Percentiles rank a stretch among this genome's conserved stretches.
These are phyloP conservation scores for Mortierella sp. DNA, from an alignment of 371 early-diverging fungal species.

Conservation along the genomic window DNA sequence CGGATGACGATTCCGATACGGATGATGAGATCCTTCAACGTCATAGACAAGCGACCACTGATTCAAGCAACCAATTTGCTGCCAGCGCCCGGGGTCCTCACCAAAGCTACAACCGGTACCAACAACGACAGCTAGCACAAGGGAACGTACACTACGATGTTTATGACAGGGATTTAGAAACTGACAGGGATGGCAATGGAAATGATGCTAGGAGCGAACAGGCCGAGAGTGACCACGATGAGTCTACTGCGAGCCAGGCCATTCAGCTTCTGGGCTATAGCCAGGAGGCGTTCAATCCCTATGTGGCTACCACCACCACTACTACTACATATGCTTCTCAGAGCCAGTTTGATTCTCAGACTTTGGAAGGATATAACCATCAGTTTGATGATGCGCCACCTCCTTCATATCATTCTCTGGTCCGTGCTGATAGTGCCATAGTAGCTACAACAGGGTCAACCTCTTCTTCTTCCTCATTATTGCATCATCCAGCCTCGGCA, in stretches of 20 bases:
- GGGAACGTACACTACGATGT: neutral
- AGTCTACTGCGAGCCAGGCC: neutral
- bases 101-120: conserved; percentile 5
- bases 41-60: neutral
- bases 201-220: neutral
- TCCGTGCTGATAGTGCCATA: neutral
- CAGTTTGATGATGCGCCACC: conserved; percentile 41
- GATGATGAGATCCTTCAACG: conserved; percentile 10
- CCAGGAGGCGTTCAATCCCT: neutral
- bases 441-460: neutral
- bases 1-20: conserved; percentile 47
- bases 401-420: conserved; percentile 45
- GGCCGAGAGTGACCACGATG: neutral
- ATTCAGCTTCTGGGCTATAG: neutral
- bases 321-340: neutral
- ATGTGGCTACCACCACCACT: neutral
- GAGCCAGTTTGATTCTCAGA: conserved; percentile 8
- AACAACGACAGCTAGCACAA: neutral
- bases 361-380: conserved; percentile 32
- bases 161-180: conserved; percentile 5
- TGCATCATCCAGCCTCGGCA: neutral
- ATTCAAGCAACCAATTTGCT: neutral
- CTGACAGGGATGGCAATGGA: conserved; percentile 13
- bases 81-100: neutral
- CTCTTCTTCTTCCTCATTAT: neutral